These are phyloP conservation scores for Pyricularia sp. DNA, from an alignment of 2,329 filamentous ascomycete genomes.

Conservation along the genomic window DNA sequence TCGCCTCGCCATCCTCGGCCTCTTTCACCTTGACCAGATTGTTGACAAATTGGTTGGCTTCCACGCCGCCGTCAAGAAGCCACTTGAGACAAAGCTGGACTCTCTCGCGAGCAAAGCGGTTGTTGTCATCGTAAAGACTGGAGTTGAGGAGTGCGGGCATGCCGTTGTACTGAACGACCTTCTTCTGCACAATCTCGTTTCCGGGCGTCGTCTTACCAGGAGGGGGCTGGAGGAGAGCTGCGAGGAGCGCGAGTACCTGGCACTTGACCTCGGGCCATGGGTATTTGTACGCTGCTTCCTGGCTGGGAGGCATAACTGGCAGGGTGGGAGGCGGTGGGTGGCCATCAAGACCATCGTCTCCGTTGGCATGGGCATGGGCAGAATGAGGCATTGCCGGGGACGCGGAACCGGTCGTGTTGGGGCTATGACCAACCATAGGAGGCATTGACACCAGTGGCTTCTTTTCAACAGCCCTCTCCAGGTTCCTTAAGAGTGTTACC, in stretches of 20 bases:
- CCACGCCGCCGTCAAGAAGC: constrained; percentile 64
- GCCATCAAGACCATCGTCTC: constrained; percentile 16
- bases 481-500: constrained; percentile 73
- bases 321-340: constrained; percentile 32
- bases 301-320: constrained; percentile 38
- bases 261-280: constrained; percentile 75
- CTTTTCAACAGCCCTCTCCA: constrained; percentile 82
- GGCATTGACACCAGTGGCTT: constrained; percentile 50
- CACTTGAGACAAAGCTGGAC: constrained; percentile 84
- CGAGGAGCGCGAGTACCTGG: constrained; percentile 82
- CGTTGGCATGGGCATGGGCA: constrained; percentile 8
- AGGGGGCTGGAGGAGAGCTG: constrained; percentile 80
- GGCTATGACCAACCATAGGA: constrained; percentile 15
- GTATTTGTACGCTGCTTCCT: constrained; percentile 57
- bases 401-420: constrained; percentile 9
- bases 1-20: constrained; percentile 23
- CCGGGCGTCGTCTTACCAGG: constrained; percentile 48
- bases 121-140: constrained; percentile 85
- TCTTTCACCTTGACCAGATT: constrained; percentile 41
- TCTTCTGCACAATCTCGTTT: constrained; percentile 71
- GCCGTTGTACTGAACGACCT: constrained; percentile 76
- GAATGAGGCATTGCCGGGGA: constrained; percentile 4
- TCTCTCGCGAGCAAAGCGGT: constrained; percentile 88
- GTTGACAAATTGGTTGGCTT: constrained; percentile 62
- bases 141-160: constrained; percentile 83